A percentile compares a stretch with the other conserved stretches of the same genome.
Evolutionary conservation across 805 yeast genomes (phyloP).

Genomic region (Candida ortonii): DNA sequence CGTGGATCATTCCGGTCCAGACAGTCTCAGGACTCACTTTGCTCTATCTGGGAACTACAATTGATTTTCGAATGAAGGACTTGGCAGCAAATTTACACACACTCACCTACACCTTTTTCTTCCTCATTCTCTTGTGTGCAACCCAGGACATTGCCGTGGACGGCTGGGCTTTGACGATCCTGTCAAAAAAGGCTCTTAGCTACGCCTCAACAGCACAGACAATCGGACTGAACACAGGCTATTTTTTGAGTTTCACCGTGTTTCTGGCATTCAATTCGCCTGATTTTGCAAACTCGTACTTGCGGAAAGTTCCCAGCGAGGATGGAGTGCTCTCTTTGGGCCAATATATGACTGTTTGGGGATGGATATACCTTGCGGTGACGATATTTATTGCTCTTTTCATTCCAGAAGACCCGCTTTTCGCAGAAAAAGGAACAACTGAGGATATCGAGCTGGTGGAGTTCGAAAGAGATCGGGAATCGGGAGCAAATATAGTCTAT

Average conservation of each 20-base stretch:
- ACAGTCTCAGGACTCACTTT: constrained; percentile 69
- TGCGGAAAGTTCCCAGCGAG: constrained; percentile 58
- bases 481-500: constrained; percentile 16
- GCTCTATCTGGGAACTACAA: constrained; percentile 57
- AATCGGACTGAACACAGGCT: constrained; percentile 89
- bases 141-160: constrained; percentile 99
- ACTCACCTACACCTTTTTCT: constrained; percentile 70
- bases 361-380: constrained; percentile 63
- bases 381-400: constrained; percentile 58
- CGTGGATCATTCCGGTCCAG: constrained; percentile 96
- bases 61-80: constrained; percentile 43
- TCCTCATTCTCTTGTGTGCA: constrained; percentile 84
- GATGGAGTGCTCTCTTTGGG: constrained; percentile 70
- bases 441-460: constrained; percentile 26
- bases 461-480: constrained; percentile 17
- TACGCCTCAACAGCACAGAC: constrained; percentile 98
- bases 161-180: constrained; percentile 95
- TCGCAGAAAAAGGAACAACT: constrained; percentile 26
- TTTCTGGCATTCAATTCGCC: constrained; percentile 88
- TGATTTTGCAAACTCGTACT: constrained; percentile 85
- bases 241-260: constrained; percentile 86
- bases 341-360: constrained; percentile 76
- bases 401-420: constrained; percentile 71
- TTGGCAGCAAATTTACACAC: constrained; percentile 48
- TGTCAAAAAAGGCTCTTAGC: constrained; percentile 73